Evolutionary conservation across 805 yeast species (phyloP).

Genomic region (Cyberlindnera sargentensis): DNA sequence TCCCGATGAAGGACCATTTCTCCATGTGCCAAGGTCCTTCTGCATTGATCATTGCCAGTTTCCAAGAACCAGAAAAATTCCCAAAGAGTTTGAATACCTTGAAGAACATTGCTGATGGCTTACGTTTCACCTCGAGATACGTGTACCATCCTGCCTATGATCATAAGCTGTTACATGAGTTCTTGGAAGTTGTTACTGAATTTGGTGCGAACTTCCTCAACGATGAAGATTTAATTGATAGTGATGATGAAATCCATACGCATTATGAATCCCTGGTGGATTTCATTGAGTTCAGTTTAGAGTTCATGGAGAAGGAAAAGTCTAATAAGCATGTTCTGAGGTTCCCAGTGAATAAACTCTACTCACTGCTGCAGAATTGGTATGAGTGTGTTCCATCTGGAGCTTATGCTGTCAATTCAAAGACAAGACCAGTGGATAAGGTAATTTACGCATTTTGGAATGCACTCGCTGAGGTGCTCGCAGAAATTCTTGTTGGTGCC

Average conservation of each 20-base stretch:
- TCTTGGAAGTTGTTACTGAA: conserved; percentile 9
- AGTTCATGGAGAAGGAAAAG: conserved; percentile 5
- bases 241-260: conserved; percentile 3
- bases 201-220: conserved; percentile 14
- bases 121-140: conserved; percentile 11
- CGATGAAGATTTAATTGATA: conserved; percentile 3
- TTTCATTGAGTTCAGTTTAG: conserved; percentile 5
- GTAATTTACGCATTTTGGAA: conserved; percentile 17
- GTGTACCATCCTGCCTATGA: conserved; percentile 19
- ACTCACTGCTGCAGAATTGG: conserved; percentile 12
- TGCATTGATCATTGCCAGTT: conserved; percentile 8
- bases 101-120: conserved; percentile 15
- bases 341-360: conserved; percentile 16
- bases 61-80: conserved; percentile 11
- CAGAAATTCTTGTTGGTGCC: conserved; percentile 10
- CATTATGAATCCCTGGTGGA: conserved; percentile 6
- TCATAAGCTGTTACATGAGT: conserved; percentile 13
- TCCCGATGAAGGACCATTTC: conserved; percentile 12
- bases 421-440: conserved; percentile 6
- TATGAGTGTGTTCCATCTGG: conserved; percentile 13
- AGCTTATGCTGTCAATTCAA: conserved; percentile 9
- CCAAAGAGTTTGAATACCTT: conserved; percentile 9
- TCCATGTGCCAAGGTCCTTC: conserved; percentile 17
- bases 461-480: conserved; percentile 11
- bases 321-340: conserved; percentile 9